phyloP scores from a whole-genome alignment of 2,329 filamentous ascomycete genomes.

The Nemania serpens region DNA sequence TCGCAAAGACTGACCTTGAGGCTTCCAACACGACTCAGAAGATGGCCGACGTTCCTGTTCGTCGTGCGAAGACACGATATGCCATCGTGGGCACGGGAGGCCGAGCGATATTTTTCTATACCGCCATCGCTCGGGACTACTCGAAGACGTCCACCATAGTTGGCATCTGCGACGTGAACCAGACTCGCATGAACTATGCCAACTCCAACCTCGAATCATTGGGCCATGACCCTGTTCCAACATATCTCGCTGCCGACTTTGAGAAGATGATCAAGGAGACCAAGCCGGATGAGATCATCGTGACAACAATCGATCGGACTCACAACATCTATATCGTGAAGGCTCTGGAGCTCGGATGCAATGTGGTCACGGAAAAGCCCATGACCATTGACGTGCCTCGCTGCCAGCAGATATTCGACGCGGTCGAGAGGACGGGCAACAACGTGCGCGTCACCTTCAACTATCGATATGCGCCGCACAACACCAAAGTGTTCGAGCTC shows the following conservation, averaged over 20 bases:
- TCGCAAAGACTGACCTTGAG: background rate
- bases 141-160: constrained; percentile 55
- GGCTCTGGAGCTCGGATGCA: constrained; percentile 62
- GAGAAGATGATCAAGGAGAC: constrained; percentile 62
- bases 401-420: constrained; percentile 59
- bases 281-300: constrained; percentile 63
- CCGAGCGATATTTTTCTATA: constrained; percentile 65
- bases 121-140: constrained; percentile 60
- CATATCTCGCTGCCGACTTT: constrained; percentile 59
- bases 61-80: constrained; percentile 48
- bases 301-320: constrained; percentile 66
- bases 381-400: constrained; percentile 65
- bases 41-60: constrained; percentile 30
- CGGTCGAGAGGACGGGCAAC: constrained; percentile 54
- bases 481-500: constrained; percentile 62
- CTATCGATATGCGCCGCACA: constrained; percentile 68
- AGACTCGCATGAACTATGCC: constrained; percentile 62
- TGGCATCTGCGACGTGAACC: constrained; percentile 63
- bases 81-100: constrained; percentile 64
- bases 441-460: constrained; percentile 65
- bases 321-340: constrained; percentile 65
- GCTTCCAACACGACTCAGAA: background rate
- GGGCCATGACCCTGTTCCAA: constrained; percentile 55
- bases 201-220: constrained; percentile 53
- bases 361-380: constrained; percentile 67